phyloP scores from a whole-genome alignment of 1,284 basidiomycete species.

The Phellopilus nigrolimitatus region DNA sequence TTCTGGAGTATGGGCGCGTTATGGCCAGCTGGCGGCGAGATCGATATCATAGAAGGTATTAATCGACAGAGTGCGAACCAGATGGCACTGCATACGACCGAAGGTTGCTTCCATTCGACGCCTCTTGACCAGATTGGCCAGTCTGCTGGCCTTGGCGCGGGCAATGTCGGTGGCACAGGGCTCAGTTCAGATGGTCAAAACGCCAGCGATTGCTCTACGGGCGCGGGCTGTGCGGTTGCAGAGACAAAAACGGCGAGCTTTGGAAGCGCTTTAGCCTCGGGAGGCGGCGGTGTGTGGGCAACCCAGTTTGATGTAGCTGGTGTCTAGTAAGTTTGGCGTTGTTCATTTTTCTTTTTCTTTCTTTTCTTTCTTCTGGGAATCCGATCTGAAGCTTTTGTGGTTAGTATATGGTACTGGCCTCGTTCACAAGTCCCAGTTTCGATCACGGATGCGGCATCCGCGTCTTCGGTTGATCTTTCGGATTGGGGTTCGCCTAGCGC shows the following conservation, averaged over 20 bases:
- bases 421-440: slow-evolving; percentile 34
- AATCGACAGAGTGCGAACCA: slow-evolving; percentile 49
- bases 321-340: slow-evolving; percentile 58
- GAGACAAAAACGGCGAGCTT: slow-evolving; percentile 59
- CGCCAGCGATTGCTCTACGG: slow-evolving; percentile 43
- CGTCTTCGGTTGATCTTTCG: slow-evolving; percentile 44
- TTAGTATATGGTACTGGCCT: slow-evolving; percentile 73
- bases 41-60: slow-evolving; percentile 55
- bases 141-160: slow-evolving; percentile 29
- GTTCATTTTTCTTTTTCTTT: slow-evolving; percentile 19
- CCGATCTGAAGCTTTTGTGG: no score
- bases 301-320: slow-evolving; percentile 60
- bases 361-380: slow-evolving; percentile 16
- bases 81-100: slow-evolving; percentile 53
- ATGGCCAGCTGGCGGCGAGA: slow-evolving; percentile 54
- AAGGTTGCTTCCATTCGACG: slow-evolving; percentile 33
- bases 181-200: slow-evolving; percentile 14
- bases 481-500: slow-evolving; percentile 53
- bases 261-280: slow-evolving; percentile 50
- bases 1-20: slow-evolving; percentile 51
- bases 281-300: slow-evolving; percentile 72
- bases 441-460: slow-evolving; percentile 34
- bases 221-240: slow-evolving; percentile 57
- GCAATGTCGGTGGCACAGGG: slow-evolving; percentile 18
- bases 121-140: slow-evolving; percentile 35